These are phyloP conservation scores for Wickerhamiella sergipiensis DNA, from an alignment of 805 yeast species.

Conservation along the genomic window DNA sequence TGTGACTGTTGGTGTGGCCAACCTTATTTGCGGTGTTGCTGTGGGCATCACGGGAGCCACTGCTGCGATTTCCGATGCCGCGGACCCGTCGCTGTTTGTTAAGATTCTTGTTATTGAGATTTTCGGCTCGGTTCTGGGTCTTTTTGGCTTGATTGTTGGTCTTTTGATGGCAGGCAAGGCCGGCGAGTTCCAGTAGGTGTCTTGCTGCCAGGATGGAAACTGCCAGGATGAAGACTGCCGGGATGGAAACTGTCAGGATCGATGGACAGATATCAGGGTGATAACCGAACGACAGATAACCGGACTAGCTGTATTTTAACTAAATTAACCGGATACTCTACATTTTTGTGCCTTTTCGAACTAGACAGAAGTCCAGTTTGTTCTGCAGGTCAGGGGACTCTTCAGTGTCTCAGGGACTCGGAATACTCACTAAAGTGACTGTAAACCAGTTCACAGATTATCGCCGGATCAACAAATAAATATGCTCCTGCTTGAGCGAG, in stretches of 20 bases:
- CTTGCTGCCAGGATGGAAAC: no score
- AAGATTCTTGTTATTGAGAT: constrained; percentile 94
- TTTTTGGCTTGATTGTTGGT: constrained; percentile 96
- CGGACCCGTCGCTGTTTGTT: constrained; percentile 87
- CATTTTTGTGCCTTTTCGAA: background rate
- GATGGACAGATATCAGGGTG: no score
- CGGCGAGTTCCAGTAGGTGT: constrained; percentile 50
- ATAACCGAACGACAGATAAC: no score
- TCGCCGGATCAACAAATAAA: constrained; percentile 73
- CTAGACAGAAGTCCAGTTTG: no score
- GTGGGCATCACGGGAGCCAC: constrained; percentile 97
- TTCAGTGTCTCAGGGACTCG: no score
- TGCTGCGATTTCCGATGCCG: constrained; percentile 97
- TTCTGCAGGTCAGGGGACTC: no score
- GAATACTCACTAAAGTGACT: no score
- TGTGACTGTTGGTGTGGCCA: constrained; percentile 82
- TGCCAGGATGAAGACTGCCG: no score
- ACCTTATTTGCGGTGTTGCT: constrained; percentile 90
- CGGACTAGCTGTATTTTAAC: background rate
- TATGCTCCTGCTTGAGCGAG: constrained; percentile 82
- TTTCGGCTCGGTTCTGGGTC: constrained; percentile 91
- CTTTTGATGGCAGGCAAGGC: constrained; percentile 95
- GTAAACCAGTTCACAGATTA: no score
- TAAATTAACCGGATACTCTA: background rate
- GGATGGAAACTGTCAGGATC: no score